Percentiles rank a stretch among this genome's conserved stretches.
These are phyloP conservation scores for Phytophthora parvispora DNA, from an alignment of 352 stramenopile genomes.

Conservation along the genomic window DNA sequence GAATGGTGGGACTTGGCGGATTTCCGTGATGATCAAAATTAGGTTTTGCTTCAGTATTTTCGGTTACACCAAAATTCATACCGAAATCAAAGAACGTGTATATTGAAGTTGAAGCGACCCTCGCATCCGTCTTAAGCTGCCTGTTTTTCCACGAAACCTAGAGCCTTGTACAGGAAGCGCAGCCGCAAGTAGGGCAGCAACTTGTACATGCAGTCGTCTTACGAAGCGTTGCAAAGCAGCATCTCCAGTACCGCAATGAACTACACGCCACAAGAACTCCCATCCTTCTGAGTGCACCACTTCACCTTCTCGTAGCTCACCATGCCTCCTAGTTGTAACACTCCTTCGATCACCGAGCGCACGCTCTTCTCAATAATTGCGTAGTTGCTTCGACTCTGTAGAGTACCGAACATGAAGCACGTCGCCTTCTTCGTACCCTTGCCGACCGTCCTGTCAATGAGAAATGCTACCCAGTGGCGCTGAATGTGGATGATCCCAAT, in stretches of 20 bases:
- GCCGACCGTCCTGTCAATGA: too few species aligned
- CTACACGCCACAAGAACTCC: slow-evolving; percentile 11
- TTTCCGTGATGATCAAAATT: too few species aligned
- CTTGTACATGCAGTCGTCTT: neutral
- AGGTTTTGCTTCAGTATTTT: too few species aligned
- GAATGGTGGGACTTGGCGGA: too few species aligned
- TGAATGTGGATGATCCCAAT: too few species aligned
- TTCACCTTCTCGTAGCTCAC: slow-evolving; percentile 1
- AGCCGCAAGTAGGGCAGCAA: neutral
- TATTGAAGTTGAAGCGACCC: neutral
- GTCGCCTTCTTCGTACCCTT: too few species aligned
- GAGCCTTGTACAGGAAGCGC: neutral
- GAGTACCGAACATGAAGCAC: too few species aligned
- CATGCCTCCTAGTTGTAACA: neutral
- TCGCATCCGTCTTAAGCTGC: neutral
- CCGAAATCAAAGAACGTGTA: neutral
- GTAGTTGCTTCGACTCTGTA: too few species aligned
- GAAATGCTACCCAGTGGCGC: too few species aligned
- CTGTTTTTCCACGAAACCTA: neutral
- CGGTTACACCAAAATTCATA: neutral
- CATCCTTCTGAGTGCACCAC: slow-evolving; percentile 15
- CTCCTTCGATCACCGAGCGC: neutral
- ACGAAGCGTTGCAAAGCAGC: neutral
- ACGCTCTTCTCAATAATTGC: slow-evolving; percentile 2
- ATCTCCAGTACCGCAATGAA: slow-evolving; percentile 3